Percentiles rank a stretch among this genome's conserved stretches.
Conservation (phyloP, 257 asterid species). For the Striga asiatica region DNA sequence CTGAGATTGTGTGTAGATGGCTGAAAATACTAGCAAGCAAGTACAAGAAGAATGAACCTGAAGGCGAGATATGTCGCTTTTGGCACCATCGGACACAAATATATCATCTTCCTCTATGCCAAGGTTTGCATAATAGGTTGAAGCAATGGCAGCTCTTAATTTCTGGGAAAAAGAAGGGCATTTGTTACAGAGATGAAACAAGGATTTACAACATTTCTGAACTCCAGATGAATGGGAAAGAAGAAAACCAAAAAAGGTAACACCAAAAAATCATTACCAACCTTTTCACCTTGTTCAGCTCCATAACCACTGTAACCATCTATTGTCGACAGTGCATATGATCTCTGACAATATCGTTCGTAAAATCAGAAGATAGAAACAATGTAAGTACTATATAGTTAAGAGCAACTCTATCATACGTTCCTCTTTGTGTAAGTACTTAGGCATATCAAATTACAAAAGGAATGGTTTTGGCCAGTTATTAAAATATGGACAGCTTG, state of each 20-base stretch:
- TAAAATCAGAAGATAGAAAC: too few species aligned
- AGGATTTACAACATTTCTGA: too few species aligned
- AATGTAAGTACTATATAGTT: not conserved
- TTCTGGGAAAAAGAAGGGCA: slow-evolving; percentile 29
- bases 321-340: slow-evolving; percentile 59
- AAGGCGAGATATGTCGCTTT: slow-evolving; percentile 94
- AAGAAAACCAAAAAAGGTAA: not conserved
- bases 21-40: not conserved
- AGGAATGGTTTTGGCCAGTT: too few species aligned
- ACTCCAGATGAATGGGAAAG: slow-evolving; percentile 2
- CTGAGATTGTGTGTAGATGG: not conserved
- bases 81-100: slow-evolving; percentile 97
- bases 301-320: slow-evolving; percentile 94
- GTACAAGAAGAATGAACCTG: slow-evolving; percentile 44
- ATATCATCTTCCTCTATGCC: slow-evolving; percentile 86
- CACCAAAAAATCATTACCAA: slow-evolving; percentile 14
- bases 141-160: slow-evolving; percentile 84
- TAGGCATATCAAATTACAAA: slow-evolving; percentile 6
- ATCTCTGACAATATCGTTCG: slow-evolving; percentile 56
- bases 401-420: not conserved
- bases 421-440: not conserved
- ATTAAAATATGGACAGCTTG: too few species aligned
- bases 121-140: slow-evolving; percentile 67
- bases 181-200: too few species aligned
- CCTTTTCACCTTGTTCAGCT: slow-evolving; percentile 98